Evolutionary conservation across 1,284 basidiomycete genomes (phyloP), one percentile per base, ranked within the genome.

Genomic region (Neonothopanus nambi): DNA sequence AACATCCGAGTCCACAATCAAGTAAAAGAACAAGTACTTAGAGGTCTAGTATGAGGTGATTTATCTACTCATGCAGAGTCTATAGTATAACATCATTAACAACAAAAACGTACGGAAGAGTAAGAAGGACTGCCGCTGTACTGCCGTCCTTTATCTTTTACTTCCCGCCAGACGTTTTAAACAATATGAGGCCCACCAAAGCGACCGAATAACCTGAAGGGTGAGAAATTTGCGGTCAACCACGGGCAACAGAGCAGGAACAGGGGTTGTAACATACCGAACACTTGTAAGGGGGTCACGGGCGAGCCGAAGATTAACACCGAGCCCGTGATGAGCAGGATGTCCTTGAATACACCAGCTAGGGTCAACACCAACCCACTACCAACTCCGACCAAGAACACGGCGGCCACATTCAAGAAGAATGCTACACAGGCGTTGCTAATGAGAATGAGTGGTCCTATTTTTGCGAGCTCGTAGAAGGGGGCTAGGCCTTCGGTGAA

Each of bases 331-430:
- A 99, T 95, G 59, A 98, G 85, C 35, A 98, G 80, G 59, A 98
- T 98, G 69, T 98, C 95, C 89, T 93, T 93, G 75, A 98, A 88
- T 15, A 99, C 95, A 57, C 96, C 96, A 6, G 95, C 93, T 9
- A 98, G 82, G 1, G 95, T 98, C 59, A 98, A 77, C 5, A 97
- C 85, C 54, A 98, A 79, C 1, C 95, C 93, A 55, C 87, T 89
- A 1, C 89, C 93, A 0, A 86, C 91, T 49, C 94, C 84, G 46
- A 98, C 94, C 57, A 98, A 80, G 79, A 96, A 98, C 23, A 98
- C 95, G 7, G 95, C 94, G 0, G 95, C 91, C 46, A 96, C 80
- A 70, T 98, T 98, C 54, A 98, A 81, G 44, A 91, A 77, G 73
- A 98, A 97, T 1, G 96, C 96, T 26, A 95, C 82, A 49, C 78